Evolutionary conservation across 2,329 filamentous ascomycete species (phyloP), one percentile per base, ranked within the genome.

Genomic region (Colletotrichum sojae): DNA sequence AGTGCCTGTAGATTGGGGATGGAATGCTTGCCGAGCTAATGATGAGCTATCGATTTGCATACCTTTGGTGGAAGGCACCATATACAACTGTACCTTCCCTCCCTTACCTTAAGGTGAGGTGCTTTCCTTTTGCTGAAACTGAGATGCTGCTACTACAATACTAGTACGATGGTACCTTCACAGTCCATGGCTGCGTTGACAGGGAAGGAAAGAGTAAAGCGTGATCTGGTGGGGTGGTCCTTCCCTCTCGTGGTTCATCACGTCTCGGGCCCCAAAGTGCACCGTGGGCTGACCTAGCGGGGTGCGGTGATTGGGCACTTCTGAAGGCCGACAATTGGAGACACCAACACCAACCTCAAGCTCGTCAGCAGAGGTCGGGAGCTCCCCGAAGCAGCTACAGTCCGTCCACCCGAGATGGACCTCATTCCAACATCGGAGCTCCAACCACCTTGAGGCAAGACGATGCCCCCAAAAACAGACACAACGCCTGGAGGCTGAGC

Each of bases 221-320:
- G 8, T 27, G 43, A 67, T 22, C 52, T 63, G 36, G 64, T 63
- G 63, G 55, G 49, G 55, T 18, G n/a, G 22, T 48, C 48, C 43
- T 16, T 27, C 20, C 13, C 5, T n/a, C 12, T 16, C 9, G 12
- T 27, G 27, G 31, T 18, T 25, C 18, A n/a, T 48, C 9, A 25
- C 43, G 57, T 64, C 39, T 64, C 53, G 60, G 58, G 61, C 54
- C 65, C 15, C 10, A 20, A 43, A 15, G 53, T 18, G 53, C 45
- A 60, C 40, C 39, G 60, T 64, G 60, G 60, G 40, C 48, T 54
- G 60, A 59, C 54, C 58, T 59, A 46, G 53, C 60, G 60, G 60
- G 40, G 22, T 53, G 27, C 54, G 54, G 54, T 58, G 60, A 59
- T 68, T 68, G 65, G 54, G 39, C 31, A 36, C 10, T 36, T 36